Percentiles rank a stretch among this genome's conserved stretches.
phyloP scores from a whole-genome alignment of 2,329 filamentous ascomycete species.

The Fusarium palustre region DNA sequence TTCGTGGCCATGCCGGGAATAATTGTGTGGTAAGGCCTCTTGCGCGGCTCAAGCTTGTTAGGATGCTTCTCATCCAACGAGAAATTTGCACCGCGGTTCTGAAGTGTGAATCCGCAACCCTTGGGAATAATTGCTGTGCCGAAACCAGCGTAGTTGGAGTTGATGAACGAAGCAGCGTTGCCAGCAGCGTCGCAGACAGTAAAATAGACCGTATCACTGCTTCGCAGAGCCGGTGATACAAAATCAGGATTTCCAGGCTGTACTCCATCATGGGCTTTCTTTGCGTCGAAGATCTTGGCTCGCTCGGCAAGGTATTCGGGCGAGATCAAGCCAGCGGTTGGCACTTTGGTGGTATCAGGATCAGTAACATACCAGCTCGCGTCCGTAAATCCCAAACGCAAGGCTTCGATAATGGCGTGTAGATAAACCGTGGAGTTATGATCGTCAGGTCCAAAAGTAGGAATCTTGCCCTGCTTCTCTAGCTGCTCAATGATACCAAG shows the following conservation, averaged over 20 bases:
- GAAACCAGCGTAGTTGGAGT: slow-evolving; percentile 91
- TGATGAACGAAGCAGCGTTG: slow-evolving; percentile 96
- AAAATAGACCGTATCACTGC: slow-evolving; percentile 96
- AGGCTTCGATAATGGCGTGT: slow-evolving; percentile 86
- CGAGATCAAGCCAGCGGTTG: slow-evolving; percentile 75
- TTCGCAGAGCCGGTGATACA: slow-evolving; percentile 78
- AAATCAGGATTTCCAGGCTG: slow-evolving; percentile 72
- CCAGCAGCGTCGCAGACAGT: slow-evolving; percentile 82
- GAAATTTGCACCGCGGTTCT: slow-evolving; percentile 94
- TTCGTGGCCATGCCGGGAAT: slow-evolving; percentile 94
- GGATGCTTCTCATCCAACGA: slow-evolving; percentile 77
- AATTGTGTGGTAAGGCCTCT: slow-evolving; percentile 97
- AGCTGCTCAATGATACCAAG: slow-evolving; percentile 91
- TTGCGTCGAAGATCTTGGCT: slow-evolving; percentile 67
- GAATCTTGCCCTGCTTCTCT: slow-evolving; percentile 79
- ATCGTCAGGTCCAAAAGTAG: slow-evolving; percentile 74
- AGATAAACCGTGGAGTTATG: slow-evolving; percentile 87
- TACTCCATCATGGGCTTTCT: slow-evolving; percentile 69
- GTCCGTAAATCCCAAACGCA: slow-evolving; percentile 91
- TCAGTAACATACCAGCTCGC: slow-evolving; percentile 92
- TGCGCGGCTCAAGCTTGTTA: slow-evolving; percentile 82
- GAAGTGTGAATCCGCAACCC: slow-evolving; percentile 91
- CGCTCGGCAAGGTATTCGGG: slow-evolving; percentile 80
- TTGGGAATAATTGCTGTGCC: slow-evolving; percentile 87
- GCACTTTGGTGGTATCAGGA: slow-evolving; percentile 77